A percentile compares a stretch with the other conserved stretches of the same genome.
Evolutionary conservation across 2,329 filamentous ascomycete species (phyloP).

Genomic region (Fusarium marasasianum): DNA sequence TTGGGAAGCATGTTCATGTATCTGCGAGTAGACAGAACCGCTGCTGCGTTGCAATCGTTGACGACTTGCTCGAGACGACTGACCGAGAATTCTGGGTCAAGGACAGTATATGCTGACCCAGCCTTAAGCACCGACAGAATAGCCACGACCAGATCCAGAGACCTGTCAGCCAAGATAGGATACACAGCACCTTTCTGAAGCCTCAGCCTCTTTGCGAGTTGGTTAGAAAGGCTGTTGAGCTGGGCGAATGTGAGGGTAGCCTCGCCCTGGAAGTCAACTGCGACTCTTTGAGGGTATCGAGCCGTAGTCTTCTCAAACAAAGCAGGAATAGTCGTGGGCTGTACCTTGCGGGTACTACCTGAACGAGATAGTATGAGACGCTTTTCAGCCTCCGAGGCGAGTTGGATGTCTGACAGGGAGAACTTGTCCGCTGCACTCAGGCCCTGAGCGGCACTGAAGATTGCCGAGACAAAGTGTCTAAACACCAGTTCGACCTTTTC

Average conservation of each 20-base stretch:
- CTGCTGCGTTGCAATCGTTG: constrained; percentile 10
- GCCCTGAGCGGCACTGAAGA: not conserved
- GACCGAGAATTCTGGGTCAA: constrained; percentile 28
- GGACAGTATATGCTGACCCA: constrained; percentile 29
- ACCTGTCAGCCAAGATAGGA: constrained; percentile 12
- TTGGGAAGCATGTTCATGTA: not conserved
- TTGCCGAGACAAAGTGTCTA: not conserved
- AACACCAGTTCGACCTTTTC: not conserved
- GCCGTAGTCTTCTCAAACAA: not conserved
- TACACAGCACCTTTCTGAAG: not conserved
- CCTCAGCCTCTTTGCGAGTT: not conserved
- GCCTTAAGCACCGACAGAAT: constrained; percentile 38
- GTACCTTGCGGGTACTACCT: not conserved
- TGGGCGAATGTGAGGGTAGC: not conserved
- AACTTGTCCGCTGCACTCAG: not conserved
- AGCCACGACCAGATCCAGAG: constrained; percentile 19
- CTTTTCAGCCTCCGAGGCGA: not conserved
- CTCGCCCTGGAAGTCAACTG: not conserved
- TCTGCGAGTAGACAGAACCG: not conserved
- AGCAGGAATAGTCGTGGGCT: not conserved
- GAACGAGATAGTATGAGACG: not conserved
- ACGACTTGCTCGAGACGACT: constrained; percentile 29
- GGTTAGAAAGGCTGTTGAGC: not conserved
- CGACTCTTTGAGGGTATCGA: not conserved
- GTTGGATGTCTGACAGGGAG: not conserved